Evolutionary conservation across 768 basidiomycete genomes (phyloP).

Genomic region (Termitomyces heimii): DNA sequence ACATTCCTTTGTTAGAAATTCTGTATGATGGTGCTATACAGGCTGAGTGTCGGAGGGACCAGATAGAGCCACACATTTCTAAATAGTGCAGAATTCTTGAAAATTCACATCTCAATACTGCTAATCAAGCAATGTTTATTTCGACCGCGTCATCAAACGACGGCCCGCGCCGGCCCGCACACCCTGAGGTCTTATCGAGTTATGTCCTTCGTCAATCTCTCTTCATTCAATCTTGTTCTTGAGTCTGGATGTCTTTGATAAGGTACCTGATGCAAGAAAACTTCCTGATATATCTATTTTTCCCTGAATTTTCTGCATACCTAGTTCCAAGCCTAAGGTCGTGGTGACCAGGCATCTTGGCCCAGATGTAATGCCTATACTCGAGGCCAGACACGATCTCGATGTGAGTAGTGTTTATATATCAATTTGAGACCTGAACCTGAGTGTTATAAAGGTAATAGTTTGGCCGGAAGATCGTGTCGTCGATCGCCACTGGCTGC

Average conservation of each 20-base stretch:
- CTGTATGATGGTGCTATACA: neutral
- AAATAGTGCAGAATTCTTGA: neutral
- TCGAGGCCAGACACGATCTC: slow-evolving; percentile 42
- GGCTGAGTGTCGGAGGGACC: neutral
- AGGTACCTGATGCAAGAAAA: neutral
- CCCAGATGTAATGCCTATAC: slow-evolving; percentile 53
- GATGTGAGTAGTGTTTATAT: slow-evolving; percentile 35
- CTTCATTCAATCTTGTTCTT: neutral
- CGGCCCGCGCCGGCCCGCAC: neutral
- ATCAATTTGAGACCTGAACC: slow-evolving; percentile 22
- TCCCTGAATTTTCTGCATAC: neutral
- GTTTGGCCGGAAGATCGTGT: slow-evolving; percentile 45
- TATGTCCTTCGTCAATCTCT: neutral
- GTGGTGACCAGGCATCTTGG: slow-evolving; percentile 60
- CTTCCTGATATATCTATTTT: neutral
- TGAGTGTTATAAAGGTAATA: slow-evolving; percentile 3
- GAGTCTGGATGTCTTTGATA: neutral
- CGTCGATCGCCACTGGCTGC: slow-evolving; percentile 64
- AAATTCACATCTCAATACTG: no score
- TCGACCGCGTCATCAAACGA: no score
- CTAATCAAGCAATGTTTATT: no score
- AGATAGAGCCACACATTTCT: neutral
- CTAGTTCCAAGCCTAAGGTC: slow-evolving; percentile 27
- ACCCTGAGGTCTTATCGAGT: neutral
- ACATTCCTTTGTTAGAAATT: neutral